Conservation (phyloP, 441 rosid species). For the Theobroma grandiflorum region DNA sequence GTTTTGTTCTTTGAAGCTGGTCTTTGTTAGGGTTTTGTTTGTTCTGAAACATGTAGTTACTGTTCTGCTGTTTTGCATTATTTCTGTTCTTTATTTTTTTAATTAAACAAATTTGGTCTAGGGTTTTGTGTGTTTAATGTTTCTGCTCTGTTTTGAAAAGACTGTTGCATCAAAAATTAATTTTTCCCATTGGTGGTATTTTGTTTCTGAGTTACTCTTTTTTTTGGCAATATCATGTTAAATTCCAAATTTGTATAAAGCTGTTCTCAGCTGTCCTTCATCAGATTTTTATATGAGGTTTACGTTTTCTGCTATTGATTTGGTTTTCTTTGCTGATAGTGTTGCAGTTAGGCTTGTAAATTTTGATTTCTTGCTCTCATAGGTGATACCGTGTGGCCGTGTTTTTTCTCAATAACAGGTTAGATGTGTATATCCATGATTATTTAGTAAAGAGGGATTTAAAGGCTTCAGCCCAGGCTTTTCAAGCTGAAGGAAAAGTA, state of each 20-base stretch:
- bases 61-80: neutral
- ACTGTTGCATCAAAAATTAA: constrained; percentile 3
- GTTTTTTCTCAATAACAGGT: constrained; percentile 53
- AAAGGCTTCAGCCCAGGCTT: constrained; percentile 87
- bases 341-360: neutral
- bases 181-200: neutral
- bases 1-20: constrained; percentile 16
- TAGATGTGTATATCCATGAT: constrained; percentile 92
- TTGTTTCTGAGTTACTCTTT: neutral
- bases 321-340: constrained; percentile 15
- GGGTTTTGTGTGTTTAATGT: neutral
- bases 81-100: neutral
- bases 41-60: constrained; percentile 23
- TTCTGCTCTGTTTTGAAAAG: neutral
- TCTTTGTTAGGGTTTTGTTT: constrained; percentile 32
- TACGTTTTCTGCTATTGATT: constrained; percentile 14
- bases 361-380: neutral
- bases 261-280: constrained; percentile 1
- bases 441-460: constrained; percentile 90
- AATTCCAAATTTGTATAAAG: neutral
- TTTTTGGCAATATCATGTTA: neutral
- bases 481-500: constrained; percentile 89
- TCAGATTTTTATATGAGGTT: neutral
- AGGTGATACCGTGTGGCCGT: constrained; percentile 4
- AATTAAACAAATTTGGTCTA: neutral